Base-by-base conservation (phyloP, 495 filamentous ascomycete species). In the Corynascus novoguineensis region DNA sequence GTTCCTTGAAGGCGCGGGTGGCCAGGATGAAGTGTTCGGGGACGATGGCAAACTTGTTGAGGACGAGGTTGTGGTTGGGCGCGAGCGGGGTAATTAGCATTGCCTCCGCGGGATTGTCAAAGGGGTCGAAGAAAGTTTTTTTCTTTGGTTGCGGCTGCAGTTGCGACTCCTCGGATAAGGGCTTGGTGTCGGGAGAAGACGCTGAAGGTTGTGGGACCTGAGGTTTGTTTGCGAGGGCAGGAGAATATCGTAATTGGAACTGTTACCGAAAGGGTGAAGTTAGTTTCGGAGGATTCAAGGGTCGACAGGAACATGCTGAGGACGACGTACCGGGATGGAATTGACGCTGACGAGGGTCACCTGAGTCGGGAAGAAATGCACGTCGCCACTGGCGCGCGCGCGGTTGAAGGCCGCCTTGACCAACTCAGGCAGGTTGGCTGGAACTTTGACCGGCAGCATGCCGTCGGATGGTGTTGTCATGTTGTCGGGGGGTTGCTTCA, bases 41-140 rank as follows among this genome's bases (percentile, higher is more conserved):
- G 29, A 91, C 88, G 19, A 95, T 78, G 17, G 89, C 86, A 64
- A 83, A 95, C 66, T 91, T 92, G 73, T 92, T 92, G 46, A 95
- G 73, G 25, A 92, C 81, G 35, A 92, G 75, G 56, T 78, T 70
- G 69, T 92, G 87, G 8, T 74, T 73, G 0, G 71, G 69, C 0
- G 81, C 76, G 9, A 86, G 67, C 14, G 80, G 71, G 37, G 81
- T 73, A 55, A 92, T 70, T 53, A 89, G 74, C 24, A 95, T 79
- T 1, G 79, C 78, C 19, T 74, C 66, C 0, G 76, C 69, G 1
- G 88, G 89, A 53, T 85, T 79, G 46, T 83, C 77, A 71, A 95
- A 95, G 32, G 87, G 87, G 66, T 92, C 85, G 60, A 79, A 62
- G 12, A 57, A 27, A 25, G 53, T 7, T 4, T 62, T 52, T 31